phyloP scores from a whole-genome alignment of 495 filamentous ascomycete species.

The Hyaloscypha variabilis region DNA sequence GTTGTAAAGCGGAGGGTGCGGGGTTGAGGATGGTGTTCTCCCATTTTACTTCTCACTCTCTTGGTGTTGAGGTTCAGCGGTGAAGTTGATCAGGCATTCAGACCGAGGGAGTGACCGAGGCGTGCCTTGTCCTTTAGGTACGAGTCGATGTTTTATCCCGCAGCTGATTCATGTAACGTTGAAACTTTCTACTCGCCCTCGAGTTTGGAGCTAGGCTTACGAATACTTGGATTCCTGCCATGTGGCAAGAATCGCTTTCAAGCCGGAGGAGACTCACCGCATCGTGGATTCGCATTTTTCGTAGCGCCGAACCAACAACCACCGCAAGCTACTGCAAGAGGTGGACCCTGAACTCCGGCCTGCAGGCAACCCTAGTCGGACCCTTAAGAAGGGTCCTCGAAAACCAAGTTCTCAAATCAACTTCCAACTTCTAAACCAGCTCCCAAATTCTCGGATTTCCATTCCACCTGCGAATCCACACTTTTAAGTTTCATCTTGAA shows the following conservation, averaged over 20 bases:
- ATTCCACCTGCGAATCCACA: too few relatives aligned
- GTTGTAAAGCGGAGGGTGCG: slow-evolving; percentile 51
- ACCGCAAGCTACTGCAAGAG: not conserved
- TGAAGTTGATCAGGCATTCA: not conserved
- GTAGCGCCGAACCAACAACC: not conserved
- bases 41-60: not conserved
- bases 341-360: not conserved
- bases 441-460: not conserved
- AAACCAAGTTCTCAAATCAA: not conserved
- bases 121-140: too few relatives aligned
- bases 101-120: not conserved
- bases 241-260: not conserved
- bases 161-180: too few relatives aligned
- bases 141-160: too few relatives aligned
- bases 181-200: not conserved
- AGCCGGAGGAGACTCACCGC: not conserved
- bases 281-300: not conserved
- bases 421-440: not conserved
- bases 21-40: not conserved
- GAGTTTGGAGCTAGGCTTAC: not conserved
- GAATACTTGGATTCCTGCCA: not conserved
- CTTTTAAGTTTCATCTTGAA: not conserved
- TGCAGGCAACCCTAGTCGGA: not conserved
- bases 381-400: not conserved
- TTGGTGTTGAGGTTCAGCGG: not conserved